These are phyloP conservation scores for Podila minutissima DNA, from an alignment of 192 early-diverging fungal species.

Conservation along the genomic window DNA sequence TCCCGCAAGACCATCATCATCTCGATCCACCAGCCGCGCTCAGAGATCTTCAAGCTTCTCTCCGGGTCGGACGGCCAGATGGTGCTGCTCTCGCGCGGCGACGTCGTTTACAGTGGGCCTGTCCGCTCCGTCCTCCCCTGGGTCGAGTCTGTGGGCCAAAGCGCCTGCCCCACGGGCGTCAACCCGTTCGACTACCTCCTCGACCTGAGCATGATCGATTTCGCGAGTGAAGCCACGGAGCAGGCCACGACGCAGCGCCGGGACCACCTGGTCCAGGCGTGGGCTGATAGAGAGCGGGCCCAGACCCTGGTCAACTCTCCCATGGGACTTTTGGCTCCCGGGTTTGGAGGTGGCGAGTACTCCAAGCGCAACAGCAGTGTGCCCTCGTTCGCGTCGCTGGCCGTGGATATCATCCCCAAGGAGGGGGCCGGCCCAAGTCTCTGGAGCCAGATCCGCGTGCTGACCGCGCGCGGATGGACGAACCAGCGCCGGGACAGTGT, in stretches of 20 bases:
- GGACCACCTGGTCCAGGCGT: conserved; percentile 30
- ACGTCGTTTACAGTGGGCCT: conserved; percentile 46
- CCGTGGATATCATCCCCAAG: conserved; percentile 35
- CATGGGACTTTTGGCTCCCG: too few species aligned
- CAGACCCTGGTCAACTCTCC: too few species aligned
- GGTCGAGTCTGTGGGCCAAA: conserved; percentile 27
- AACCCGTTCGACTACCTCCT: conserved; percentile 49
- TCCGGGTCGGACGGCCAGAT: conserved; percentile 45
- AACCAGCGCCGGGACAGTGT: conserved; percentile 43
- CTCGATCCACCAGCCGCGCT: conserved; percentile 93
- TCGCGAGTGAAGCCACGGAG: conserved; percentile 44
- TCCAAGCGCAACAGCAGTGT: too few species aligned
- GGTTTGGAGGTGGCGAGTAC: too few species aligned
- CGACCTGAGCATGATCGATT: conserved; percentile 47
- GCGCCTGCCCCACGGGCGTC: conserved; percentile 29
- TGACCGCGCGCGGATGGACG: conserved; percentile 35
- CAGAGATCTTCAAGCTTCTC: conserved; percentile 81
- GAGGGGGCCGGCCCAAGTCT: conserved; percentile 25
- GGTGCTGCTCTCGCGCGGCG: conserved; percentile 41
- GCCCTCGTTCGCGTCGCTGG: conserved; percentile 15
- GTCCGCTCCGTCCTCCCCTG: conserved; percentile 36
- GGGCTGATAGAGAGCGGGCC: conserved; percentile 12
- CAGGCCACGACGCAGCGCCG: conserved; percentile 28
- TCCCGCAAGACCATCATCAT: conserved; percentile 75
- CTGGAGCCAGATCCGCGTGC: conserved; percentile 27